A percentile compares a stretch with the other conserved stretches of the same genome.
Conservation (phyloP, 1,284 basidiomycete species). For the Ganoderma resinaceum region DNA sequence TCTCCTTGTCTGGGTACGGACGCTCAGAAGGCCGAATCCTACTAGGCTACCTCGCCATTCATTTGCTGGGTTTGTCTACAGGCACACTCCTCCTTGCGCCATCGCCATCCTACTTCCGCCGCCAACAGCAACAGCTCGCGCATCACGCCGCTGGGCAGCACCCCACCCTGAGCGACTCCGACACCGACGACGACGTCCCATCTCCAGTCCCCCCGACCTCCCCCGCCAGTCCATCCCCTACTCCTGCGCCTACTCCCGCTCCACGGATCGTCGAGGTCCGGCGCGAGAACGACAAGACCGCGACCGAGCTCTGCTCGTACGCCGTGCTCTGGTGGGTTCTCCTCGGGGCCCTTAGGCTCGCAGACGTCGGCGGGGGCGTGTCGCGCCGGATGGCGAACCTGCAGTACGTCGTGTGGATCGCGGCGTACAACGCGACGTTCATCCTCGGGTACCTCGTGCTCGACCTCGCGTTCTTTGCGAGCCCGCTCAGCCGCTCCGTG, state of each 20-base stretch:
- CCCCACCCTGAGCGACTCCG: constrained; percentile 33
- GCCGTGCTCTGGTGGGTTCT: constrained; percentile 80
- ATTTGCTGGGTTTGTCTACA: constrained; percentile 83
- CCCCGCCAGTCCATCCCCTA: not conserved
- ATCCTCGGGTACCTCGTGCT: constrained; percentile 83
- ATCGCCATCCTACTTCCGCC: constrained; percentile 75
- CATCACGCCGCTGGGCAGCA: constrained; percentile 19
- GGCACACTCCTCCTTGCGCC: constrained; percentile 86
- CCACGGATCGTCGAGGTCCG: constrained; percentile 21
- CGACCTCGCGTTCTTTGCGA: constrained; percentile 73
- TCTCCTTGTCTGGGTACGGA: not conserved
- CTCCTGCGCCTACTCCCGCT: not conserved
- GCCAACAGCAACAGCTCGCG: constrained; percentile 32
- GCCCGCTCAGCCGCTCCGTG: constrained; percentile 43
- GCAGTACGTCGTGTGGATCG: constrained; percentile 90
- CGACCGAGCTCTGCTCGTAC: constrained; percentile 81
- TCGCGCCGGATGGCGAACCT: constrained; percentile 88
- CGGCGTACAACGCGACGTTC: constrained; percentile 90
- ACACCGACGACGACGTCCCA: constrained; percentile 29
- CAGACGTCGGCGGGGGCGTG: constrained; percentile 57
- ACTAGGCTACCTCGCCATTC: constrained; percentile 91
- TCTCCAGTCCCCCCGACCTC: constrained; percentile 3
- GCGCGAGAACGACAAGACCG: constrained; percentile 73
- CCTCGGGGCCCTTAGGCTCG: constrained; percentile 51
- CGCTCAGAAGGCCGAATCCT: not conserved